A percentile compares a stretch with the other conserved stretches of the same genome.
These are phyloP conservation scores for Drechslera avenae DNA, from an alignment of 2,329 filamentous ascomycete genomes.

Conservation along the genomic window DNA sequence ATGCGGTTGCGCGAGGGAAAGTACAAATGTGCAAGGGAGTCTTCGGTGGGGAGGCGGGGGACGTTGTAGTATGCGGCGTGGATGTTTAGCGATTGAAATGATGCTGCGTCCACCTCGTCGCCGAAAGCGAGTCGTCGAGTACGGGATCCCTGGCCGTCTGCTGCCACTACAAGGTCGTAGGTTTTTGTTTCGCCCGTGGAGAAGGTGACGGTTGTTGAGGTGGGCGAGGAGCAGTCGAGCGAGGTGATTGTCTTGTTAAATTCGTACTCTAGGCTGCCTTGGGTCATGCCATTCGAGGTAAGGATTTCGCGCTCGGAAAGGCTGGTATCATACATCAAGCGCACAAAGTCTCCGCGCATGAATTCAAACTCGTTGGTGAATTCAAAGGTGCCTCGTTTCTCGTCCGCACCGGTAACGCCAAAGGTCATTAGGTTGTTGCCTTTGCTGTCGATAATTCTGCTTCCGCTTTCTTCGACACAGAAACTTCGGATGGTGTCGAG, in stretches of 20 bases:
- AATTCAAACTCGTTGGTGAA: slow-evolving; percentile 41
- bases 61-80: slow-evolving; percentile 36
- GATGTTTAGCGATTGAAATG: slow-evolving; percentile 20
- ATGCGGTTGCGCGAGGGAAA: slow-evolving; percentile 17
- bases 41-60: slow-evolving; percentile 24
- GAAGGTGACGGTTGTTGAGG: slow-evolving; percentile 25
- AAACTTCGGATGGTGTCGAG: slow-evolving; percentile 39
- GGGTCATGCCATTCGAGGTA: slow-evolving; percentile 7
- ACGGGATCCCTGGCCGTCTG: slow-evolving; percentile 32
- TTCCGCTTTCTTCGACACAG: slow-evolving; percentile 48
- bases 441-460: slow-evolving; percentile 40
- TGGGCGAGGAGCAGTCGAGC: slow-evolving; percentile 17
- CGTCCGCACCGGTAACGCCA: slow-evolving; percentile 48
- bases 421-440: slow-evolving; percentile 23
- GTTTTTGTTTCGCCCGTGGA: slow-evolving; percentile 13
- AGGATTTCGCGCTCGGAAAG: slow-evolving; percentile 22
- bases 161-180: slow-evolving; percentile 36
- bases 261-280: slow-evolving; percentile 15
- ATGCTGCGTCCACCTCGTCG: slow-evolving; percentile 15
- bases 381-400: slow-evolving; percentile 26
- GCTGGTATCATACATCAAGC: slow-evolving; percentile 35
- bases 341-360: slow-evolving; percentile 39
- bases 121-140: slow-evolving; percentile 32
- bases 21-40: slow-evolving; percentile 16
- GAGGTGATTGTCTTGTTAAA: slow-evolving; percentile 22